phyloP scores from a whole-genome alignment of 345 rosid genomes.

The Populus simonii region DNA sequence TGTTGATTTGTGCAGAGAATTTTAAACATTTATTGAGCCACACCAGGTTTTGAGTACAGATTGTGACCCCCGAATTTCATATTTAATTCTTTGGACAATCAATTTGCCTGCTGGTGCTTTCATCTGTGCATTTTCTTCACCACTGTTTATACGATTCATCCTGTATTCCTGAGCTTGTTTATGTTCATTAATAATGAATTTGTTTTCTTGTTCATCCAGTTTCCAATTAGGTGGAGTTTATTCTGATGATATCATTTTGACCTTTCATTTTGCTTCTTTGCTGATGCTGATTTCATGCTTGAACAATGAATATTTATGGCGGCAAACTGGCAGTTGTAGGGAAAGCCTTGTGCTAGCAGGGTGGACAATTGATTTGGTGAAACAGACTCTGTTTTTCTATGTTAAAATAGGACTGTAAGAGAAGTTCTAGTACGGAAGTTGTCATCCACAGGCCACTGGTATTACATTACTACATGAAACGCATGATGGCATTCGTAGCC shows the following conservation, averaged over 20 bases:
- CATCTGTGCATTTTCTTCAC: slow-evolving; percentile 12
- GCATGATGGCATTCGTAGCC: not conserved
- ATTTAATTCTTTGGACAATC: slow-evolving; percentile 27
- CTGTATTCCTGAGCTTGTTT: slow-evolving; percentile 19
- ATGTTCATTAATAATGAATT: slow-evolving; percentile 17
- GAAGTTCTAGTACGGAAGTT: no score
- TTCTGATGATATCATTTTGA: not conserved
- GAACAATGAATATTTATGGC: not conserved
- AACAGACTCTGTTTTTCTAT: not conserved
- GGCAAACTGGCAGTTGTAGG: not conserved
- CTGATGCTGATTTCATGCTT: not conserved
- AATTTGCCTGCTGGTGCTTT: slow-evolving; percentile 8
- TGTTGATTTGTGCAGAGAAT: slow-evolving; percentile 12
- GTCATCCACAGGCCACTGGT: no score
- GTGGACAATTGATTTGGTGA: not conserved
- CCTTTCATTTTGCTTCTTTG: not conserved
- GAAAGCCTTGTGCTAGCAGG: not conserved
- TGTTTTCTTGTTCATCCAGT: slow-evolving; percentile 17
- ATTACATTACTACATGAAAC: no score
- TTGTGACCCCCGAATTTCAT: slow-evolving; percentile 13
- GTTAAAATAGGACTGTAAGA: not conserved
- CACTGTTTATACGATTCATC: slow-evolving; percentile 10
- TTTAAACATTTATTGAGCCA: slow-evolving; percentile 7
- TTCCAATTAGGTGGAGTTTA: not conserved
- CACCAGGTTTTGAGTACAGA: slow-evolving; percentile 4